These are phyloP conservation scores for Peronosclerospora sorghi DNA, from an alignment of 352 stramenopile genomes.

Conservation along the genomic window DNA sequence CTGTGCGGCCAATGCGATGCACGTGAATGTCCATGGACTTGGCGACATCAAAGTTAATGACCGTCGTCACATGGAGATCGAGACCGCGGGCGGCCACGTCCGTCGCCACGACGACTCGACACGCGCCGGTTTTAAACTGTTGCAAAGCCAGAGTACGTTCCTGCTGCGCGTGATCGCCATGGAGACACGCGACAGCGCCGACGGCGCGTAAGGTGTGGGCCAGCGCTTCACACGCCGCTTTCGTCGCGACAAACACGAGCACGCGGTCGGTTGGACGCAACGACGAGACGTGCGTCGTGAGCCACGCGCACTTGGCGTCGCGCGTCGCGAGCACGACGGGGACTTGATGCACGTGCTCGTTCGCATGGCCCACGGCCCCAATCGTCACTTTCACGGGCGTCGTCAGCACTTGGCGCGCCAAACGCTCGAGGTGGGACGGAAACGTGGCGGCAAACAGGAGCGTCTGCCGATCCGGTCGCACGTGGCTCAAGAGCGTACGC, in stretches of 20 bases:
- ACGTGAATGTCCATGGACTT: constrained; percentile 89
- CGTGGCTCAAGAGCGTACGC: constrained; percentile 68
- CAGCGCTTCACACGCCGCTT: constrained; percentile 77
- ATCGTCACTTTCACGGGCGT: constrained; percentile 80
- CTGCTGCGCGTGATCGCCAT: constrained; percentile 75
- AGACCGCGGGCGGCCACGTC: constrained; percentile 82
- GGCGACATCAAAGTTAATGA: constrained; percentile 87
- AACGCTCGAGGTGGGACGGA: constrained; percentile 45
- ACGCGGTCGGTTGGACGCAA: constrained; percentile 62
- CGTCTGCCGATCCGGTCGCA: constrained; percentile 77
- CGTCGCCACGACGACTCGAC: constrained; percentile 70
- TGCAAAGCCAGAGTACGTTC: constrained; percentile 55
- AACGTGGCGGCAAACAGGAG: constrained; percentile 86
- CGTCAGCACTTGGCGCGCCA: constrained; percentile 70
- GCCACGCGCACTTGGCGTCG: constrained; percentile 81
- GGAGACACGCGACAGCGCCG: constrained; percentile 35
- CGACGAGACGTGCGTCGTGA: constrained; percentile 43
- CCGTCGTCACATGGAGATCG: constrained; percentile 83
- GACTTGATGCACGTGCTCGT: constrained; percentile 84
- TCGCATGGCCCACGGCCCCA: constrained; percentile 71
- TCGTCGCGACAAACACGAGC: constrained; percentile 81
- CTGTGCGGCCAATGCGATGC: constrained; percentile 83
- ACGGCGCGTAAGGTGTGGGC: no score
- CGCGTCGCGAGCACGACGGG: constrained; percentile 64
- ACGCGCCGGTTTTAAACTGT: constrained; percentile 55